Evolutionary conservation across 1,284 basidiomycete species (phyloP).

Genomic region (Austroboletus niveus): DNA sequence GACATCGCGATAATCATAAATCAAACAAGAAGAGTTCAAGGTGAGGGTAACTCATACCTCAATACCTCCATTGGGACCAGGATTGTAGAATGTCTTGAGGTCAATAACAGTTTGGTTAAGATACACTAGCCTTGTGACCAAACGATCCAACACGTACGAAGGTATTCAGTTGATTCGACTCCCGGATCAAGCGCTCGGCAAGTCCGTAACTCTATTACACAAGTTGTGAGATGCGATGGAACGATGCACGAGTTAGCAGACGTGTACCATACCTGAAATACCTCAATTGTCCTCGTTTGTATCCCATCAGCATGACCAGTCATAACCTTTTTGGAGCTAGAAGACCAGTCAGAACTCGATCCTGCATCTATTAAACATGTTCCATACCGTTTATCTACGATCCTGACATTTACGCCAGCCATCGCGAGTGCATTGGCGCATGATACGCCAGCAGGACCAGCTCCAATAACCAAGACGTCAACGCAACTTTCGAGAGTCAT

Average conservation of each 20-base stretch:
- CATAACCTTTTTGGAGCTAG: constrained; percentile 52
- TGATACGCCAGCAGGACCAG: constrained; percentile 60
- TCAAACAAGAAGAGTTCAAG: neutral
- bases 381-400: constrained; percentile 31
- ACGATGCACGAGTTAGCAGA: neutral
- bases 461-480: constrained; percentile 55
- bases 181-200: neutral
- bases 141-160: neutral
- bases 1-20: neutral
- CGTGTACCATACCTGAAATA: neutral
- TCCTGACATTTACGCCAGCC: constrained; percentile 60
- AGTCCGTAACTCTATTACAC: neutral
- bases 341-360: neutral
- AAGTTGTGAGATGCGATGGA: constrained; percentile 35
- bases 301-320: constrained; percentile 56
- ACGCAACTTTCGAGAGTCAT: constrained; percentile 36
- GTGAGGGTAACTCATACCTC: constrained; percentile 37
- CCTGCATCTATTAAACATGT: neutral
- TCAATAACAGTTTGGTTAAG: no score
- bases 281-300: neutral
- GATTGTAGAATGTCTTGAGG: constrained; percentile 68
- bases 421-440: constrained; percentile 60
- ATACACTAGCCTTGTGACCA: constrained; percentile 32
- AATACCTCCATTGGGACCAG: constrained; percentile 50
- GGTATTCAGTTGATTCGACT: neutral